Conservation (phyloP, 345 rosid genomes). For the Pelargonium nanum region DNA sequence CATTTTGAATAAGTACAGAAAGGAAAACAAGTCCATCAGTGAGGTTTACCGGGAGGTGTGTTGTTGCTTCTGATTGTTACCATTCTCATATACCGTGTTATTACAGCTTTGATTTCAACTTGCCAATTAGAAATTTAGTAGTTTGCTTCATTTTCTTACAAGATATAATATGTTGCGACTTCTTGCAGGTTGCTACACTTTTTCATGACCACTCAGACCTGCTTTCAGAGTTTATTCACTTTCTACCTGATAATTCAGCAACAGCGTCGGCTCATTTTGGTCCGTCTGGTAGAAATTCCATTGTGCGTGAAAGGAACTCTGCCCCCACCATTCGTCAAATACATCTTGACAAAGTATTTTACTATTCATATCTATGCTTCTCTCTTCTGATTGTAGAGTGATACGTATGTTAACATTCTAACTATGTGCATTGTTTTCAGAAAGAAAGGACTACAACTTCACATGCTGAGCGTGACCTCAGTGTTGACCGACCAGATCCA, state of each 20-base stretch:
- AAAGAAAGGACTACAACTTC: constrained; percentile 48
- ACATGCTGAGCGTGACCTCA: constrained; percentile 45
- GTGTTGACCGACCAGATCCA: constrained; percentile 44
- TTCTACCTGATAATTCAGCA: constrained; percentile 80
- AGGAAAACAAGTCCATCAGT: constrained; percentile 76
- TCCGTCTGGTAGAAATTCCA: constrained; percentile 42
- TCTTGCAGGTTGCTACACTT: constrained; percentile 69
- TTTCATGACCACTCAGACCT: constrained; percentile 78
- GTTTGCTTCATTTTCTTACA: constrained; percentile 3
- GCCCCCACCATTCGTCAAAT: constrained; percentile 42
- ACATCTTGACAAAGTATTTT: constrained; percentile 61
- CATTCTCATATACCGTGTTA: constrained; percentile 1
- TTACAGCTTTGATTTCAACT: background rate
- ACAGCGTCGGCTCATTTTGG: constrained; percentile 35
- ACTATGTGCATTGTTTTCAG: constrained; percentile 28
- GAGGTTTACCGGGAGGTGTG: constrained; percentile 86
- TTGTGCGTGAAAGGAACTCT: constrained; percentile 51
- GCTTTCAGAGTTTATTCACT: constrained; percentile 76
- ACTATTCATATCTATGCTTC: background rate
- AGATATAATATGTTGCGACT: constrained; percentile 6
- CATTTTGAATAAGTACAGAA: constrained; percentile 85
- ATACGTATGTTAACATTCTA: constrained; percentile 19
- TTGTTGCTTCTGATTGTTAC: constrained; percentile 7
- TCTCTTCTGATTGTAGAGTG: constrained; percentile 4
- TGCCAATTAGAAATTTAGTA: no score